phyloP scores from a whole-genome alignment of 1,284 basidiomycete genomes.

The Tylopilus orsonianus region DNA sequence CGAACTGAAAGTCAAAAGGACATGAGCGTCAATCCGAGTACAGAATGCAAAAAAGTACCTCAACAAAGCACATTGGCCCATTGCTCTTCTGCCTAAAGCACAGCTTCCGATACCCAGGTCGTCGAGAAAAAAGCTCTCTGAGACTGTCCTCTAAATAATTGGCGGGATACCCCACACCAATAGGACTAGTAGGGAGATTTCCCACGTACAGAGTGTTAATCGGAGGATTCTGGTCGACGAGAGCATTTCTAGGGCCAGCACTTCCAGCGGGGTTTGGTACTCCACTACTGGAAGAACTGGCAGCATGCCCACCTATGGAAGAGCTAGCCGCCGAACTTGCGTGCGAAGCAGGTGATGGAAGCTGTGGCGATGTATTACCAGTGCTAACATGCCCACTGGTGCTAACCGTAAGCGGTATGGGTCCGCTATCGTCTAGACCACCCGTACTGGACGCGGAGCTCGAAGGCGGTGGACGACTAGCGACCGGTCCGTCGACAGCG shows the following conservation, averaged over 20 bases:
- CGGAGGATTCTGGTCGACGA: conserved; percentile 85
- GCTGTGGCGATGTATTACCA: conserved; percentile 41
- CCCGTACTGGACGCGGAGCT: conserved; percentile 33
- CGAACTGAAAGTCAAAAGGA: conserved; percentile 62
- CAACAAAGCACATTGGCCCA: conserved; percentile 97
- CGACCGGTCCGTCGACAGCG: conserved; percentile 26
- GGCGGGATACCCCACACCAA: conserved; percentile 57
- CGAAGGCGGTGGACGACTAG: conserved; percentile 23
- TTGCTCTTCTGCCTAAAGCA: conserved; percentile 95
- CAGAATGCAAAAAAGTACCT: conserved; percentile 49
- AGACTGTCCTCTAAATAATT: conserved; percentile 85
- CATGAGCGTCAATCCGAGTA: conserved; percentile 8
- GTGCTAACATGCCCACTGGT: conserved; percentile 41
- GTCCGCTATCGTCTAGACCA: conserved; percentile 27
- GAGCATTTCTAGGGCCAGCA: conserved; percentile 52
- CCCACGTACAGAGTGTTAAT: conserved; percentile 96
- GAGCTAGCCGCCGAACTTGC: conserved; percentile 30
- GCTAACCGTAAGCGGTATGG: conserved; percentile 46
- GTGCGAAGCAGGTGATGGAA: conserved; percentile 56
- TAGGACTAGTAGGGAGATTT: conserved; percentile 78
- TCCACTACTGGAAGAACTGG: conserved; percentile 35
- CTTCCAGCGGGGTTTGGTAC: conserved; percentile 19
- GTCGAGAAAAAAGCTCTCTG: conserved; percentile 75
- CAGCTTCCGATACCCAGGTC: conserved; percentile 86
- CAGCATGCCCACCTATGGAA: conserved; percentile 30